Evolutionary conservation across 805 yeast genomes (phyloP).

Genomic region (Saccharomycopsis schoenii): DNA sequence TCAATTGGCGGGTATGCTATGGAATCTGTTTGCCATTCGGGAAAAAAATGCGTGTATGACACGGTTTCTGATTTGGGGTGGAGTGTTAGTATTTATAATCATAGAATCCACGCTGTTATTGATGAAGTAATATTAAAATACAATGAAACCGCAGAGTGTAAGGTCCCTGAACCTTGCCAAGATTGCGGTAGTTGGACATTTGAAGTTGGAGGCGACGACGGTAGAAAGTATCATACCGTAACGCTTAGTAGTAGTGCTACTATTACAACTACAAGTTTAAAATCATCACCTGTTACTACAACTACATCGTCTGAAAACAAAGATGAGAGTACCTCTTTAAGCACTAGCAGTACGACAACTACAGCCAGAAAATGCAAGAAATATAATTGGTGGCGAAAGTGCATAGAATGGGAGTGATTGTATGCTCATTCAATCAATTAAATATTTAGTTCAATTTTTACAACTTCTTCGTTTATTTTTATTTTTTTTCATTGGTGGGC

Average conservation of each 20-base stretch:
- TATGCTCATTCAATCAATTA: neutral
- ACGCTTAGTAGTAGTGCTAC: slow-evolving; percentile 25
- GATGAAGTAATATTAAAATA: slow-evolving; percentile 66
- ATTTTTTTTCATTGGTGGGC: neutral
- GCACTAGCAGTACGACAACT: slow-evolving; percentile 15
- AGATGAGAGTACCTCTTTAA: neutral
- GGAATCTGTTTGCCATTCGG: slow-evolving; percentile 94
- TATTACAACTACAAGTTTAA: slow-evolving; percentile 23
- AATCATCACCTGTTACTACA: slow-evolving; percentile 16
- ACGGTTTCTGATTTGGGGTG: slow-evolving; percentile 84
- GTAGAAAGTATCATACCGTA: slow-evolving; percentile 25
- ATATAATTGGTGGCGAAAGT: slow-evolving; percentile 50
- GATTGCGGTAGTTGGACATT: slow-evolving; percentile 89
- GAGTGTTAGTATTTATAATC: slow-evolving; percentile 81
- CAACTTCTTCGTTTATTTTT: neutral
- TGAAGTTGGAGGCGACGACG: slow-evolving; percentile 33
- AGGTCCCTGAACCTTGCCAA: slow-evolving; percentile 68
- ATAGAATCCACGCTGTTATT: slow-evolving; percentile 82
- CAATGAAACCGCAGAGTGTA: slow-evolving; percentile 69
- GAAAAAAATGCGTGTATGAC: slow-evolving; percentile 79
- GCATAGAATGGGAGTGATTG: slow-evolving; percentile 29
- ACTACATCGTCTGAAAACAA: slow-evolving; percentile 9
- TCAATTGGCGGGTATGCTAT: slow-evolving; percentile 91
- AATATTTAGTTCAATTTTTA: neutral
- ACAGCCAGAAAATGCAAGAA: slow-evolving; percentile 24